These are phyloP conservation scores for Esteya vermicola DNA, from an alignment of 2,329 filamentous ascomycete species.

Conservation along the genomic window DNA sequence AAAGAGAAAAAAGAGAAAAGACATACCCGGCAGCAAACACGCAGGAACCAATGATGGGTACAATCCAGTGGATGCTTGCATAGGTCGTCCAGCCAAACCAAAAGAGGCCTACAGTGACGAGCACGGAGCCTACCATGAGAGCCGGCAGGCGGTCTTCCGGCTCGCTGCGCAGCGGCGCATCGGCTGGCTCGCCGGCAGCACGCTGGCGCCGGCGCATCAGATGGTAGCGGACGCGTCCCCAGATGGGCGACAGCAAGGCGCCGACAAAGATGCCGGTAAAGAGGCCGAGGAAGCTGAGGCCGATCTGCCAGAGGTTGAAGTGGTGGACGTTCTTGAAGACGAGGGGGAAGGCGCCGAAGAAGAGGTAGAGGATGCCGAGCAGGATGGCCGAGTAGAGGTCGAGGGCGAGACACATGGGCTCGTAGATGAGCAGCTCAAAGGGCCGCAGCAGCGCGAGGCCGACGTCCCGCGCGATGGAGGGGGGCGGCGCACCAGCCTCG, in stretches of 20 bases:
- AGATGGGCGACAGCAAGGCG: conserved; percentile 50
- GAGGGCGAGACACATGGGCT: conserved; percentile 75
- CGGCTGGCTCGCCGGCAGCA: conserved; percentile 28
- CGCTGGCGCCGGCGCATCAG: conserved; percentile 40
- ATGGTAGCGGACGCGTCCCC: conserved; percentile 42
- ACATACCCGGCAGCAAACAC: conserved; percentile 60
- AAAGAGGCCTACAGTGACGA: conserved; percentile 73
- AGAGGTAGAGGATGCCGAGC: conserved; percentile 79
- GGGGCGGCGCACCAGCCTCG: no score
- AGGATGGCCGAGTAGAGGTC: conserved; percentile 73
- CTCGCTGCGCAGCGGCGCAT: conserved; percentile 46
- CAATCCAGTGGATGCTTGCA: conserved; percentile 59
- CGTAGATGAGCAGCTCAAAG: conserved; percentile 63
- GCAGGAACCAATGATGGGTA: conserved; percentile 57
- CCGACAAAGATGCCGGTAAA: conserved; percentile 53
- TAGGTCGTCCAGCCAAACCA: conserved; percentile 82
- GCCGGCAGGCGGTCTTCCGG: conserved; percentile 78
- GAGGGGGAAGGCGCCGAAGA: conserved; percentile 77
- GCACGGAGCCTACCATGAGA: conserved; percentile 55
- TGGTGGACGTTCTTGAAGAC: conserved; percentile 63
- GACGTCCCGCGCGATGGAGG: conserved; percentile 51
- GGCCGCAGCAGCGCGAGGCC: conserved; percentile 49
- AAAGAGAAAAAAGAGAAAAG: conserved; percentile 2
- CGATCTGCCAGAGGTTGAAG: conserved; percentile 66
- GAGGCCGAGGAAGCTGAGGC: conserved; percentile 64